Evolutionary conservation across 345 rosid genomes (phyloP).

Genomic region (Clarkia xantiana): DNA sequence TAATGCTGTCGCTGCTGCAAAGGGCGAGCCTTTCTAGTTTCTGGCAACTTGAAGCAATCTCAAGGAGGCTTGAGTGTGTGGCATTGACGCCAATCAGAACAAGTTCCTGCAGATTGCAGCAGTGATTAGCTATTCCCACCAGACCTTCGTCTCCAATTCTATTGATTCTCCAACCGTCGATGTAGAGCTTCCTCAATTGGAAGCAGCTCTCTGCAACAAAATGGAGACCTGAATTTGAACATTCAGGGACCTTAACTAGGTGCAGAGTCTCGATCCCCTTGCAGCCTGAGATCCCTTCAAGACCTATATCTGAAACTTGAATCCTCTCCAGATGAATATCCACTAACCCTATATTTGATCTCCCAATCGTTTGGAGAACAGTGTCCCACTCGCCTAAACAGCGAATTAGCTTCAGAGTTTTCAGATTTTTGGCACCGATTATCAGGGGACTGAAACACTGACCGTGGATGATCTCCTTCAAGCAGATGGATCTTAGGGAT

Average conservation of each 20-base stretch:
- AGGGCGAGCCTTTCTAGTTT: conserved; percentile 64
- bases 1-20: conserved; percentile 53
- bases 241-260: conserved; percentile 63
- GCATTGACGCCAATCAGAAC: conserved; percentile 71
- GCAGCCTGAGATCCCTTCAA: conserved; percentile 42
- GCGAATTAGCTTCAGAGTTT: conserved; percentile 49
- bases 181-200: conserved; percentile 62
- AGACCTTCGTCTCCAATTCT: conserved; percentile 82
- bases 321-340: conserved; percentile 79
- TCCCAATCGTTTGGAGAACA: conserved; percentile 37
- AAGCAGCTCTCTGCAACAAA: conserved; percentile 55
- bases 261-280: conserved; percentile 50
- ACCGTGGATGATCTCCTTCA: conserved; percentile 74
- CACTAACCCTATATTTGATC: conserved; percentile 12
- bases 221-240: conserved; percentile 55
- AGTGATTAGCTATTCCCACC: conserved; percentile 48
- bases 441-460: conserved; percentile 52
- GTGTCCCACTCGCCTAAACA: conserved; percentile 82
- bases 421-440: conserved; percentile 31
- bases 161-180: conserved; percentile 80
- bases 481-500: conserved; percentile 44
- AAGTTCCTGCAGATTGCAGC: conserved; percentile 57
- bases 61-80: conserved; percentile 32
- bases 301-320: conserved; percentile 53
- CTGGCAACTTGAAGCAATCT: conserved; percentile 42